phyloP scores from a whole-genome alignment of 768 basidiomycete genomes.

The Rhodotorula diobovata region DNA sequence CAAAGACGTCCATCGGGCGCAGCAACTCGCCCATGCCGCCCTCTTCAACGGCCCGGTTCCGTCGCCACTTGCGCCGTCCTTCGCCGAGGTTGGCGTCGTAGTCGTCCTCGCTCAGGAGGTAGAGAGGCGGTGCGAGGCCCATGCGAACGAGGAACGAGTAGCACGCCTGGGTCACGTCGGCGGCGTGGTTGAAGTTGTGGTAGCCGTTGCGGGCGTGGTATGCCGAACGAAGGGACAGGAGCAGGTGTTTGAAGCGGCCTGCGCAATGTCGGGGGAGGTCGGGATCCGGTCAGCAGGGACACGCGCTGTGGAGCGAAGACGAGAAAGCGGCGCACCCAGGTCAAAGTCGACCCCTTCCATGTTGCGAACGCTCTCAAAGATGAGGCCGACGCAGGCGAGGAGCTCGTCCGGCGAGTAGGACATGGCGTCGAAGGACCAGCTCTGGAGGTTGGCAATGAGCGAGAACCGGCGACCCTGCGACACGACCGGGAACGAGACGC shows the following conservation, averaged over 20 bases:
- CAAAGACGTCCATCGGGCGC: constrained; percentile 68
- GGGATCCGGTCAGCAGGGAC: too few relatives aligned
- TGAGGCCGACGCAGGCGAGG: constrained; percentile 68
- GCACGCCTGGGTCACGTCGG: constrained; percentile 90
- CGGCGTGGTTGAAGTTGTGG: constrained; percentile 95
- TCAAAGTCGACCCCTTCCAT: constrained; percentile 59
- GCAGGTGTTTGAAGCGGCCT: constrained; percentile 72
- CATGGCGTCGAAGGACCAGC: constrained; percentile 89
- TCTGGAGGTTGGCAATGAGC: constrained; percentile 65
- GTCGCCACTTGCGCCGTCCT: constrained; percentile 35
- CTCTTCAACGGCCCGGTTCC: constrained; percentile 41
- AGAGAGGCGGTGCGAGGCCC: constrained; percentile 73
- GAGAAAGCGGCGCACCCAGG: constrained; percentile 44
- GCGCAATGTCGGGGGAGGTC: constrained; percentile 32
- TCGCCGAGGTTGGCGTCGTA: constrained; percentile 29
- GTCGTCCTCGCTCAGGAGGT: constrained; percentile 57
- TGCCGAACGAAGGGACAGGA: constrained; percentile 81
- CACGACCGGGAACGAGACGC: constrained; percentile 25
- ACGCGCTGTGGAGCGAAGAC: constrained; percentile 6
- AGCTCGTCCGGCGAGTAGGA: constrained; percentile 75
- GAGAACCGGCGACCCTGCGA: constrained; percentile 52
- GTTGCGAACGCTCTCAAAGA: constrained; percentile 79
- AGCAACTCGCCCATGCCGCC: constrained; percentile 45
- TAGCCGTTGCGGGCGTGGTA: constrained; percentile 90
- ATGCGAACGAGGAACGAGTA: constrained; percentile 77